phyloP scores from a whole-genome alignment of 345 rosid species.

The Eucalyptus paniculata region DNA sequence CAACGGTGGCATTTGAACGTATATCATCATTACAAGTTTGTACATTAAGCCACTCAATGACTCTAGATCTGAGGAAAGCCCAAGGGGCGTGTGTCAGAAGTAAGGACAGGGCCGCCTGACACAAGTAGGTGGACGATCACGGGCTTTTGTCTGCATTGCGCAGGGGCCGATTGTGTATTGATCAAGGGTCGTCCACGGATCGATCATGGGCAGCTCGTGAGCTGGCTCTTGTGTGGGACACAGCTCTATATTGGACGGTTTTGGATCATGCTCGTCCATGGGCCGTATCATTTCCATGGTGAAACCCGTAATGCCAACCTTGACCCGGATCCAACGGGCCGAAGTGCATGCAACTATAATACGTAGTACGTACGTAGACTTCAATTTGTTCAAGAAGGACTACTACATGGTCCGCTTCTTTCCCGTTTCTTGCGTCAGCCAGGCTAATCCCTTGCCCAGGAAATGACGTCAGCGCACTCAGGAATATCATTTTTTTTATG shows the following conservation, averaged over 20 bases:
- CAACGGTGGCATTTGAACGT: too few relatives aligned
- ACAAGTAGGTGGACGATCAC: too few relatives aligned
- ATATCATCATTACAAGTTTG: too few relatives aligned
- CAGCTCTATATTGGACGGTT: too few relatives aligned
- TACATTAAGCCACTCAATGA: too few relatives aligned
- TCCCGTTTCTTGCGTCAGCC: not conserved
- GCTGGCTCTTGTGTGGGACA: accelerated
- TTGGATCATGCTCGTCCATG: too few relatives aligned
- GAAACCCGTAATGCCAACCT: not conserved
- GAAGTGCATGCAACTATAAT: not conserved
- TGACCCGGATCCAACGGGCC: not conserved
- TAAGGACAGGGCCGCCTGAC: accelerated
- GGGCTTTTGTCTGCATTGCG: accelerated
- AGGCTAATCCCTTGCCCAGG: not conserved
- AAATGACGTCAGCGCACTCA: not conserved
- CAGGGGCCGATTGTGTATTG: too few relatives aligned
- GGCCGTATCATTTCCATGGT: not conserved
- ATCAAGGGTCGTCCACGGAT: too few relatives aligned
- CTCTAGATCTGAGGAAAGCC: too few relatives aligned
- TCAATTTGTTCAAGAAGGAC: not conserved
- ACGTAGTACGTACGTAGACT: not conserved
- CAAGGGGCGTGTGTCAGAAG: accelerated
- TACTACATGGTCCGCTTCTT: not conserved
- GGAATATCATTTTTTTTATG: not conserved
- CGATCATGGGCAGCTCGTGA: too few relatives aligned